phyloP scores from a whole-genome alignment of 805 yeast genomes.

The Torulaspora franciscae region DNA sequence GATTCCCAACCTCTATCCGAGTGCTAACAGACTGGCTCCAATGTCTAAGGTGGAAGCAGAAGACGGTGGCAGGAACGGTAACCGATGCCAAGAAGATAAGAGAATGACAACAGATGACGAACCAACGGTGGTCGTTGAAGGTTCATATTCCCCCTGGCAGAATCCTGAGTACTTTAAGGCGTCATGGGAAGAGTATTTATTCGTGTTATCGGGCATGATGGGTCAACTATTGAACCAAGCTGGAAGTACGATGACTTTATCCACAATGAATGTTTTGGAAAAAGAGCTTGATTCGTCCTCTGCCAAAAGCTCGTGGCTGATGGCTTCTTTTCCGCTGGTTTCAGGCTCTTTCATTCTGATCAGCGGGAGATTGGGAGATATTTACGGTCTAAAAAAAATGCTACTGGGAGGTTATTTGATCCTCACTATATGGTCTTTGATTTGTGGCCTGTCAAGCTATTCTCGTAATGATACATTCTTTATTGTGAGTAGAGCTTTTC shows the following conservation, averaged over 20 bases:
- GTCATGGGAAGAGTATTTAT: conserved; percentile 25
- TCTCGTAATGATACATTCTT: conserved; percentile 49
- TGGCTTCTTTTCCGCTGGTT: conserved; percentile 66
- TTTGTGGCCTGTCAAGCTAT: conserved; percentile 49
- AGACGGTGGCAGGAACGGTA: not conserved
- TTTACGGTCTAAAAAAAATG: conserved; percentile 54
- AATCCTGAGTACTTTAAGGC: conserved; percentile 20
- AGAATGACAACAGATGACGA: not conserved
- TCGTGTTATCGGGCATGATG: conserved; percentile 31
- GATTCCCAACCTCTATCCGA: no score
- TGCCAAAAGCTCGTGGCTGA: conserved; percentile 52
- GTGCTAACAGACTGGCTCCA: no score
- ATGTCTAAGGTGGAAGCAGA: not conserved
- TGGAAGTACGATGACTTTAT: conserved; percentile 38
- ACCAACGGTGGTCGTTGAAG: not conserved
- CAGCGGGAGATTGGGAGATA: conserved; percentile 67
- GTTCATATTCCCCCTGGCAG: conserved; percentile 13
- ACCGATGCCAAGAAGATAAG: not conserved
- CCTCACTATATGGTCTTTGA: conserved; percentile 53
- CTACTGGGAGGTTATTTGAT: conserved; percentile 53
- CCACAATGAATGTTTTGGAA: conserved; percentile 37
- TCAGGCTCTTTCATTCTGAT: conserved; percentile 66
- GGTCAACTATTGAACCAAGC: conserved; percentile 42
- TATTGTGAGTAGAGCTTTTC: conserved; percentile 51
- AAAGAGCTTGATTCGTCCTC: conserved; percentile 32